Conservation (phyloP, 768 basidiomycete genomes). For the Gautieria morchelliformis region DNA sequence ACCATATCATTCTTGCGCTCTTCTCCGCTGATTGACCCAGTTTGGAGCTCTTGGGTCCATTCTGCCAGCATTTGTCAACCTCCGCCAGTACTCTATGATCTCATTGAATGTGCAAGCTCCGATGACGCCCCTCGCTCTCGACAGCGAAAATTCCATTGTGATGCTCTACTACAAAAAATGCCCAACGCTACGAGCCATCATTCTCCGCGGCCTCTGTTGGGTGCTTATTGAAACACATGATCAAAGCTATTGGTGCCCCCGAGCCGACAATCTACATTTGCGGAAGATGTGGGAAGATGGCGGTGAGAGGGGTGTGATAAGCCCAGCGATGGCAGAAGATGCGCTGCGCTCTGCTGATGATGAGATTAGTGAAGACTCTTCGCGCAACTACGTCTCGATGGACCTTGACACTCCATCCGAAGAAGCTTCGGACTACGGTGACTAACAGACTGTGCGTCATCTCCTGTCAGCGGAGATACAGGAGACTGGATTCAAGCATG, state of each 20-base stretch:
- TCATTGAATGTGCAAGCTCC: neutral
- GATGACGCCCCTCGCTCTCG: neutral
- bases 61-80: neutral
- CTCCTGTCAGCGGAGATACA: too few relatives aligned
- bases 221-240: neutral
- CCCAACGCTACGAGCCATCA: neutral
- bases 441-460: neutral
- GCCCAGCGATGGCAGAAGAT: neutral
- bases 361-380: neutral
- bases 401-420: neutral
- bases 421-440: neutral
- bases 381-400: neutral
- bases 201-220: neutral
- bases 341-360: neutral
- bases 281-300: conserved; percentile 6
- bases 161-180: neutral
- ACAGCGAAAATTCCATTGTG: neutral
- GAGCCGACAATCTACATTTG: neutral
- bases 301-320: neutral
- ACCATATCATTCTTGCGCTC: neutral
- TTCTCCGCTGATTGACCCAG: neutral
- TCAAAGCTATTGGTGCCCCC: neutral
- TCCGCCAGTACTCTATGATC: neutral
- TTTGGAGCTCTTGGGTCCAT: neutral
- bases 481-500: too few relatives aligned